Percentiles rank a stretch among this genome's conserved stretches.
Conservation (phyloP, 2,329 filamentous ascomycete species). For the Aspergillus nomiae region DNA sequence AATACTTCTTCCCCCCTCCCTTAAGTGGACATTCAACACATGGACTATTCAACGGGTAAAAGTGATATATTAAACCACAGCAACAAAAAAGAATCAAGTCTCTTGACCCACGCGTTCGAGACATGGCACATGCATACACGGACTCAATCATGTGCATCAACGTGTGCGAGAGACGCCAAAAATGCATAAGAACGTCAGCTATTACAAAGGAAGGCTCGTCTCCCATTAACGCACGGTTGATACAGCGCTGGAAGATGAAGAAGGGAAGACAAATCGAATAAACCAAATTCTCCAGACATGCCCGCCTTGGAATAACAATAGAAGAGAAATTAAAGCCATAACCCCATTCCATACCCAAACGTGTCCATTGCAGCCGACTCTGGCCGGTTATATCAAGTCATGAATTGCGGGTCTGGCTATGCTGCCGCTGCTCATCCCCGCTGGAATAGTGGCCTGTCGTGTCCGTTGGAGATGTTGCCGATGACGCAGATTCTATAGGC, state of each 20-base stretch:
- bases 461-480: slow-evolving; percentile 25
- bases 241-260: slow-evolving; percentile 13
- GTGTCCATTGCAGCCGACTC: slow-evolving; percentile 15
- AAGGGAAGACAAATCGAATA: slow-evolving; percentile 16
- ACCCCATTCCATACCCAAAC: slow-evolving; percentile 18
- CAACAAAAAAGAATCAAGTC: slow-evolving; percentile 10
- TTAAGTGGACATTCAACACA: slow-evolving; percentile 2
- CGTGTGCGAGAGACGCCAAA: slow-evolving; percentile 11
- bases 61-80: slow-evolving; percentile 17
- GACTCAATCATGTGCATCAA: slow-evolving; percentile 8
- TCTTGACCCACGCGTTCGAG: slow-evolving; percentile 11
- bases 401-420: slow-evolving; percentile 16
- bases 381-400: slow-evolving; percentile 16
- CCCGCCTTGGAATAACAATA: slow-evolving; percentile 17
- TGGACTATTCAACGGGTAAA: slow-evolving; percentile 15
- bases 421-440: slow-evolving; percentile 28
- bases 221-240: slow-evolving; percentile 11
- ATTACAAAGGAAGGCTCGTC: slow-evolving; percentile 11
- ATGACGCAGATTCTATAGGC: slow-evolving; percentile 16
- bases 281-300: slow-evolving; percentile 20
- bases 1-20: background rate
- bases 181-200: slow-evolving; percentile 11
- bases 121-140: slow-evolving; percentile 10
- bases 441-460: slow-evolving; percentile 25
- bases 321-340: slow-evolving; percentile 17